Conservation (phyloP, 2,329 filamentous ascomycete species). For the Aurifilum marmelostoma region DNA sequence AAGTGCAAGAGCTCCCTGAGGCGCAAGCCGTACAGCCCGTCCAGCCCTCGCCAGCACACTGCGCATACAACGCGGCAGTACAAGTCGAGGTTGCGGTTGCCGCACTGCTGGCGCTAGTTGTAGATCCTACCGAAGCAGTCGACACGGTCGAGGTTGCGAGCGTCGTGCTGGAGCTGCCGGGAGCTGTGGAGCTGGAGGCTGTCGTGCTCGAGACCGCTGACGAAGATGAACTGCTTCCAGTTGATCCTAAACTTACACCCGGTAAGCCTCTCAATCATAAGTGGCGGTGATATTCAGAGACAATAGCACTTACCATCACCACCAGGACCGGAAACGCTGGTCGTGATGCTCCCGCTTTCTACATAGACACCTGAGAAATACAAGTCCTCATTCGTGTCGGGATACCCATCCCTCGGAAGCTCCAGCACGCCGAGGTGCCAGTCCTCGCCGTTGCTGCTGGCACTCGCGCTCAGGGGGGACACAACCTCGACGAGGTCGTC, state of each 20-base stretch:
- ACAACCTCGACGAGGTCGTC: slow-evolving; percentile 61
- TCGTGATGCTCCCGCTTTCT: slow-evolving; percentile 46
- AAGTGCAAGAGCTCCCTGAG: slow-evolving; percentile 23
- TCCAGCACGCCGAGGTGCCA: slow-evolving; percentile 75
- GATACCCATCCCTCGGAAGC: slow-evolving; percentile 59
- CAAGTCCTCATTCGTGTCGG: slow-evolving; percentile 64
- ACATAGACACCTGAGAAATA: slow-evolving; percentile 75
- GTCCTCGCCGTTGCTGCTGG: slow-evolving; percentile 68
- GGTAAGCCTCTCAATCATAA: neutral
- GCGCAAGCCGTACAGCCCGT: slow-evolving; percentile 20
- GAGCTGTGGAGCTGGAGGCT: slow-evolving; percentile 6
- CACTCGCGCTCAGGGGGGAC: slow-evolving; percentile 57
- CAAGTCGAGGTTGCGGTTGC: slow-evolving; percentile 17
- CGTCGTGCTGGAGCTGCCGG: slow-evolving; percentile 10
- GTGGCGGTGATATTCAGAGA: neutral
- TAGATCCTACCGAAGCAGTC: slow-evolving; percentile 14
- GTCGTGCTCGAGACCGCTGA: neutral
- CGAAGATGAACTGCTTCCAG: slow-evolving; percentile 17
- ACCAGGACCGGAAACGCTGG: slow-evolving; percentile 20
- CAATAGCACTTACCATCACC: neutral
- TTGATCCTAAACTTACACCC: slow-evolving; percentile 8
- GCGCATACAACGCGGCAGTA: slow-evolving; percentile 19
- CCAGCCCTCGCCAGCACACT: slow-evolving; percentile 24
- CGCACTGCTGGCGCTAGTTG: slow-evolving; percentile 10
- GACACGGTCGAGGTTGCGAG: slow-evolving; percentile 16